These are phyloP conservation scores for Peniophora sp. DNA, from an alignment of 1,284 basidiomycete genomes.

Conservation along the genomic window DNA sequence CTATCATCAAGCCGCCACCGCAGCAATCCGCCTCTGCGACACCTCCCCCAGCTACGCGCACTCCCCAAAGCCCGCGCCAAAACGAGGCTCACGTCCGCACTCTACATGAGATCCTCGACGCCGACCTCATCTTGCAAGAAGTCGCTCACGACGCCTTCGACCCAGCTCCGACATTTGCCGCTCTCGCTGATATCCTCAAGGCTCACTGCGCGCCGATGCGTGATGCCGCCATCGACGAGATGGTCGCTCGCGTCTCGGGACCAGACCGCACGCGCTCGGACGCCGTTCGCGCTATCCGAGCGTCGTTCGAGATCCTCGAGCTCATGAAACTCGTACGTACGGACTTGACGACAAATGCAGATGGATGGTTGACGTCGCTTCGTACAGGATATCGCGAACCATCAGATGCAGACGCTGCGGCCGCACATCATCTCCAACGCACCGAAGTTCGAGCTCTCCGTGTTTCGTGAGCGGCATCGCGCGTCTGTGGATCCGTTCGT, in stretches of 20 bases:
- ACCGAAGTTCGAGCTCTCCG: conserved; percentile 73
- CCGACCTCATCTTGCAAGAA: conserved; percentile 74
- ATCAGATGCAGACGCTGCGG: conserved; percentile 84
- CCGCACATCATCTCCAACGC: conserved; percentile 80
- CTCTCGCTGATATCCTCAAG: conserved; percentile 79
- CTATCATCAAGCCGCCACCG: conserved; percentile 68
- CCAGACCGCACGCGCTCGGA: conserved; percentile 48
- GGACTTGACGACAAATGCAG: not conserved
- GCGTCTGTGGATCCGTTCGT: conserved; percentile 38
- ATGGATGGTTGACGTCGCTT: conserved; percentile 4
- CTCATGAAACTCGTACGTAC: conserved; percentile 84
- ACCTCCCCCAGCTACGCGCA: conserved; percentile 25
- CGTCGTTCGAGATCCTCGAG: conserved; percentile 89
- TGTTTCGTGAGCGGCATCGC: conserved; percentile 58
- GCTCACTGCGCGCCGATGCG: conserved; percentile 92
- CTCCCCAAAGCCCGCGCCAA: conserved; percentile 40
- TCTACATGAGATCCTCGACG: conserved; percentile 60
- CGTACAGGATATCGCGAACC: conserved; percentile 86
- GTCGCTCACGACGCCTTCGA: conserved; percentile 75
- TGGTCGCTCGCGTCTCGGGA: conserved; percentile 65
- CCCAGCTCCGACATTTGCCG: conserved; percentile 70
- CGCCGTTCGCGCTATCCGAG: conserved; percentile 69
- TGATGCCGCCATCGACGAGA: conserved; percentile 76
- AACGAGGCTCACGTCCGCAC: conserved; percentile 50
- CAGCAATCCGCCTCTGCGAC: conserved; percentile 15